phyloP scores from a whole-genome alignment of 2,329 filamentous ascomycete species.

The Botrytis hyacinthi region DNA sequence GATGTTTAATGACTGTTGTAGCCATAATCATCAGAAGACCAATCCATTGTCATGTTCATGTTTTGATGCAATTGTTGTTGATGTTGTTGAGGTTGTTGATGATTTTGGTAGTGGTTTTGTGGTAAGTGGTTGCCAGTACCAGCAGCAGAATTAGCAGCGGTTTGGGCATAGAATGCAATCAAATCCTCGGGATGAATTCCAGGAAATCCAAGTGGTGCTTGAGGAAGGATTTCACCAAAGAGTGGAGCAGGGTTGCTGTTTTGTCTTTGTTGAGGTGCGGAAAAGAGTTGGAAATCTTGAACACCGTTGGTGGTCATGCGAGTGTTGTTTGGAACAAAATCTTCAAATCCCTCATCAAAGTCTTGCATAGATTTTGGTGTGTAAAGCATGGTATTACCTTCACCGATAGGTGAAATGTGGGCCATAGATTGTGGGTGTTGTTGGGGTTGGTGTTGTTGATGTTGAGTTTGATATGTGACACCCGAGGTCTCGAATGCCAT shows the following conservation, averaged over 20 bases:
- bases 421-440: constrained; percentile 38
- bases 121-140: constrained; percentile 19
- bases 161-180: constrained; percentile 36
- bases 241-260: constrained; percentile 31
- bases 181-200: constrained; percentile 32
- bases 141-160: constrained; percentile 27
- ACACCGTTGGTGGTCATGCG: constrained; percentile 20
- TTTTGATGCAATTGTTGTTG: constrained; percentile 15
- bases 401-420: constrained; percentile 68
- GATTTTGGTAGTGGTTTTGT: constrained; percentile 19
- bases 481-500: constrained; percentile 35
- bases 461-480: constrained; percentile 28
- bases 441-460: background rate
- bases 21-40: constrained; percentile 21
- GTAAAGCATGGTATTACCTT: constrained; percentile 66
- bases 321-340: constrained; percentile 28
- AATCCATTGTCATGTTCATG: constrained; percentile 22
- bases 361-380: constrained; percentile 61
- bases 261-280: constrained; percentile 28
- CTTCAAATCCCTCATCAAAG: constrained; percentile 54
- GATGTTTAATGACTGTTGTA: constrained; percentile 1
- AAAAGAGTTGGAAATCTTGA: constrained; percentile 37
- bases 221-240: constrained; percentile 35
- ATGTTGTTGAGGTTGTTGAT: constrained; percentile 12
- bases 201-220: constrained; percentile 26